Evolutionary conservation across 1,284 basidiomycete genomes (phyloP).

Genomic region (Cutaneotrichosporon sp.): DNA sequence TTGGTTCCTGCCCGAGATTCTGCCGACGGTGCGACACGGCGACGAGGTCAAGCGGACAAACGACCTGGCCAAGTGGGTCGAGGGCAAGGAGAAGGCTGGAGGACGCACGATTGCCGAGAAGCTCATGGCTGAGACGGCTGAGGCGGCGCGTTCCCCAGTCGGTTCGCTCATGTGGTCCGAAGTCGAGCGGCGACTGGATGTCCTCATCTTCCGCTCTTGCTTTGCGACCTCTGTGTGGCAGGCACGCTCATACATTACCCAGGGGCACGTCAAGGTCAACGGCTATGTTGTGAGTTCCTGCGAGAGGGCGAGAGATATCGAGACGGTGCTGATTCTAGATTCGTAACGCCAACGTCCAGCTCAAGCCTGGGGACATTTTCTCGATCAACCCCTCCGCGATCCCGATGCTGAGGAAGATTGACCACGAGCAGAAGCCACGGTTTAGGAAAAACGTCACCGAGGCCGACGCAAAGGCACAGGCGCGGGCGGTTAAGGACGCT

Average conservation of each 20-base stretch:
- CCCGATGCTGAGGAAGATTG: constrained; percentile 60
- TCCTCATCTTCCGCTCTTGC: constrained; percentile 86
- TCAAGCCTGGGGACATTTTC: constrained; percentile 93
- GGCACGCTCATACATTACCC: constrained; percentile 78
- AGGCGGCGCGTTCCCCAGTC: constrained; percentile 64
- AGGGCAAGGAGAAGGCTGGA: constrained; percentile 47
- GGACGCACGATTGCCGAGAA: constrained; percentile 52
- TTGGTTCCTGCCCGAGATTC: constrained; percentile 83
- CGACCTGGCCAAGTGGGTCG: constrained; percentile 61
- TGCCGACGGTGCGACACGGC: constrained; percentile 70
- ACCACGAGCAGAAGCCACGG: constrained; percentile 30
- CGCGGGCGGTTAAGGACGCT: constrained; percentile 22
- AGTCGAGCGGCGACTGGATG: constrained; percentile 91
- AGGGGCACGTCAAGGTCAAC: constrained; percentile 85
- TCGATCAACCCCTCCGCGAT: constrained; percentile 81
- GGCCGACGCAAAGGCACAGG: constrained; percentile 32
- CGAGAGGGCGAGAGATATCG: neutral
- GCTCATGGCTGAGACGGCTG: constrained; percentile 59
- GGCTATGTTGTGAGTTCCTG: constrained; percentile 70
- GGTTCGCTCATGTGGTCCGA: constrained; percentile 88
- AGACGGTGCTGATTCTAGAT: constrained; percentile 58
- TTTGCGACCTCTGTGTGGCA: constrained; percentile 88
- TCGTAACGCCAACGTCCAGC: constrained; percentile 78
- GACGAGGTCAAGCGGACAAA: constrained; percentile 53
- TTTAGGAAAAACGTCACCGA: constrained; percentile 27